Evolutionary conservation across 441 rosid genomes (phyloP), one percentile per base, ranked within the genome.

Genomic region (Euphorbia celastroides): DNA sequence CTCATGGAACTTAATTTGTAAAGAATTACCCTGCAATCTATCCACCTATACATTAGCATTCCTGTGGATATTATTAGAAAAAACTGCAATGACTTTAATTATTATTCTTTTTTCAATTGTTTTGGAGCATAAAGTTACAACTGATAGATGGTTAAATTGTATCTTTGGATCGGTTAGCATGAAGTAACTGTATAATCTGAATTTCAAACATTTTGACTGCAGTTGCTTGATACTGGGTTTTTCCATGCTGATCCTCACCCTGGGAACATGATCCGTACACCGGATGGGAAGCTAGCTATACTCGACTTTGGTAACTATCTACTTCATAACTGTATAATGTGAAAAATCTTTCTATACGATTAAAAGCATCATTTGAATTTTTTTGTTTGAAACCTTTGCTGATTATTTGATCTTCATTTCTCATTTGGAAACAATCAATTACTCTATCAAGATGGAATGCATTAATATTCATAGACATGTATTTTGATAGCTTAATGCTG

Each of bases 171-270:
- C 16, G 10, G 5, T 11, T 19, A 22, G 52, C 51, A 64, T 20
- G 51, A 17, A 34, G 62, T n/a, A 32, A 57, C 23, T 36, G 14
- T 44, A 3, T 57, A 19, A 44, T 60, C 44, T 73, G n/a, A 57
- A 34, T 61, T 30, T 66, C 17, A 22, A 14, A 70, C 36, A 60
- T 65, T 60, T 71, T 60, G 27, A 75, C 77, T 77, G 50, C 88
- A 91, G 99, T 73, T 93, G 77, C 97, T 93, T 74, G 99, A 91
- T 71, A 91, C 97, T 60, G 99, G 99, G 28, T 83, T 93, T 84
- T 93, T 93, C 83, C 99, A 93, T 81, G 99, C 99, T 54, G 97
- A 93, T 67, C 99, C 99, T 68, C 99, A 93, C 80, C 99, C 99
- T 69, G 99, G 99, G 76, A 93, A 93, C 75, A 59, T 93, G 86